Evolutionary conservation across 495 filamentous ascomycete genomes (phyloP), one percentile per base, ranked within the genome.

Genomic region (Penicillium crystallinum): DNA sequence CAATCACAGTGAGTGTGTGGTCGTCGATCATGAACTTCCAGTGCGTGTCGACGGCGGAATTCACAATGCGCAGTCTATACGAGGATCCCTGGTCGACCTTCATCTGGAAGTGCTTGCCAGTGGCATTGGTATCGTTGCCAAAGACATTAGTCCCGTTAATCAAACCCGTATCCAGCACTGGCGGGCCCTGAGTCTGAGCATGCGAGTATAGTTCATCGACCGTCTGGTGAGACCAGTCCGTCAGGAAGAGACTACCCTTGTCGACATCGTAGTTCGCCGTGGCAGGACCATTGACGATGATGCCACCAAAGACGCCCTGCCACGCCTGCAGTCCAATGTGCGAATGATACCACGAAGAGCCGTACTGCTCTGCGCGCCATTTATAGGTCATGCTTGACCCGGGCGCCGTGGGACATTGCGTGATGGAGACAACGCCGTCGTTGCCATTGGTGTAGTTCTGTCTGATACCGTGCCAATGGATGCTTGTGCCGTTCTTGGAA

Each of bases 281-380:
- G 82, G 81, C 35, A 85, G 68, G 67, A 4, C 68, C 67, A 42
- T 70, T 58, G 34, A 70, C 66, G 0, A 63, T 53, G 4, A 73
- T 66, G 7, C 58, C 75, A 65, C 64, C 64, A 30, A 59, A 52
- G 0, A 73, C 40, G 18, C 71, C 66, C 41, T 69, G 55, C 61
- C 69, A 70, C 0, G 87, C 78, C 1, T 85, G 86, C 81, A 76
- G 43, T 79, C 88, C 71, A 17, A 76, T 73, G 55, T 90, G 87
- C 0, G 84, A 86, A 63, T 90, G 86, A 58, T 90, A 90, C 87
- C 88, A 90, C 64, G 87, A 88, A 0, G 86, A 86, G 15, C 87
- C 87, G 7, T 82, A 81, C 64, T 89, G 82, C 46, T 81, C 70
- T 58, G 88, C 86, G 6, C 81, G 84, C 65, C 91, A 91, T 59